phyloP scores from a whole-genome alignment of 1,284 basidiomycete species.

The Marasmius sp. region DNA sequence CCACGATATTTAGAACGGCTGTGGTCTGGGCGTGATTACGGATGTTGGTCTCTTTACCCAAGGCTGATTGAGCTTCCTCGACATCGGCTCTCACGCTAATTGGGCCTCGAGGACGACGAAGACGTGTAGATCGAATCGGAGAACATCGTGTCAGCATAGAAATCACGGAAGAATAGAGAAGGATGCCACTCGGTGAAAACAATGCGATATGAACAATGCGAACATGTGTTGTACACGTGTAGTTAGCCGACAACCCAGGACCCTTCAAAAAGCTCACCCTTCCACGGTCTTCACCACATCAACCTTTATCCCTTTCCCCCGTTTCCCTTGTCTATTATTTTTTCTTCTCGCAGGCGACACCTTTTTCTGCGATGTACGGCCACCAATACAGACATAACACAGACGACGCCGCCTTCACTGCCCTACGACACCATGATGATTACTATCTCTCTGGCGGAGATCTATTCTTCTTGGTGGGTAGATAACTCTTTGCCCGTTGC shows the following conservation, averaged over 20 bases:
- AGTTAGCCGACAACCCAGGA: constrained; percentile 11
- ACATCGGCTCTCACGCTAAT: neutral
- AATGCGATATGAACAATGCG: neutral
- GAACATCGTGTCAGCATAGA: neutral
- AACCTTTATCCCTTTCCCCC: constrained; percentile 15
- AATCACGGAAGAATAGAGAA: neutral
- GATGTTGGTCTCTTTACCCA: no score
- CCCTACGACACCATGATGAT: constrained; percentile 40
- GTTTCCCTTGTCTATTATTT: constrained; percentile 14
- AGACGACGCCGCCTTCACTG: constrained; percentile 23
- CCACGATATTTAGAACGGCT: no score
- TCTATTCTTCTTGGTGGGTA: constrained; percentile 42
- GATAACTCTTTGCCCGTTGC: neutral
- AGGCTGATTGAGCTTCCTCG: neutral
- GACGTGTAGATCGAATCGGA: neutral
- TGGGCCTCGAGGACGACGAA: neutral
- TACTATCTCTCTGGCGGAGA: constrained; percentile 59
- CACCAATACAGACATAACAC: constrained; percentile 17
- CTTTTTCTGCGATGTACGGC: constrained; percentile 19
- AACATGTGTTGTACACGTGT: constrained; percentile 17
- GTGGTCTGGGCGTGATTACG: no score
- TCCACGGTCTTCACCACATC: constrained; percentile 21
- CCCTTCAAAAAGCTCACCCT: constrained; percentile 9
- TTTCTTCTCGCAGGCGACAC: constrained; percentile 16
- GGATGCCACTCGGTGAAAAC: neutral